Percentiles rank a stretch among this genome's conserved stretches.
phyloP scores from a whole-genome alignment of 1,284 basidiomycete genomes.

The Inonotus hispidus region DNA sequence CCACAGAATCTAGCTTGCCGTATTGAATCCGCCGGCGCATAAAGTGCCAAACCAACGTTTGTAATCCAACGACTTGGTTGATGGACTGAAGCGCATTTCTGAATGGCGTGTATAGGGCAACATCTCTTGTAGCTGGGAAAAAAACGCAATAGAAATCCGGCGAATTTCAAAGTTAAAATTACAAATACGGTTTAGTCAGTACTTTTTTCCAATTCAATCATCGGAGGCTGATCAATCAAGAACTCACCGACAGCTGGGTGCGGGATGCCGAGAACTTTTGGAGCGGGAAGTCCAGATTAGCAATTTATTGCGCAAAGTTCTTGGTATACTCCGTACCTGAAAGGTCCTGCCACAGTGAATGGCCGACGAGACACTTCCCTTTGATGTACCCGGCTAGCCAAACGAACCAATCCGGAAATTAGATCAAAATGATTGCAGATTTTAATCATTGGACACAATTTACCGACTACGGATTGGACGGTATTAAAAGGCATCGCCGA shows the following conservation, averaged over 20 bases:
- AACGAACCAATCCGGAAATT: background rate
- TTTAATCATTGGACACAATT: background rate
- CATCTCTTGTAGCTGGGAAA: constrained; percentile 60
- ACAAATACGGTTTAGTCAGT: constrained; percentile 2
- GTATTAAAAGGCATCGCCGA: constrained; percentile 48
- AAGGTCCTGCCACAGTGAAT: constrained; percentile 72
- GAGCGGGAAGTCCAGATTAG: constrained; percentile 17
- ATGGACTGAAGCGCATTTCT: constrained; percentile 60
- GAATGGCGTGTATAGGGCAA: constrained; percentile 75
- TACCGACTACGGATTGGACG: constrained; percentile 52
- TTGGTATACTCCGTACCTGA: constrained; percentile 45
- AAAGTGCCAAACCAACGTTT: constrained; percentile 72
- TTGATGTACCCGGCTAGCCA: constrained; percentile 46
- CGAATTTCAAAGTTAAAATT: constrained; percentile 1
- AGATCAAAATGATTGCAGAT: background rate
- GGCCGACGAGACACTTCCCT: constrained; percentile 65
- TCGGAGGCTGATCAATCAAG: background rate
- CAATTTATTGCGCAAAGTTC: constrained; percentile 7
- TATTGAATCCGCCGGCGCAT: constrained; percentile 73
- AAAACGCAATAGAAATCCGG: background rate
- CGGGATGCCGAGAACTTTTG: constrained; percentile 69
- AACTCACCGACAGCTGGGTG: constrained; percentile 54
- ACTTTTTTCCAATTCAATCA: constrained; percentile 8
- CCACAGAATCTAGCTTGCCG: constrained; percentile 61
- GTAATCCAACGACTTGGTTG: constrained; percentile 63